Percentiles rank a stretch among this genome's conserved stretches.
Conservation (phyloP, 164 flowering plant genomes). For the Stephania japonica region DNA sequence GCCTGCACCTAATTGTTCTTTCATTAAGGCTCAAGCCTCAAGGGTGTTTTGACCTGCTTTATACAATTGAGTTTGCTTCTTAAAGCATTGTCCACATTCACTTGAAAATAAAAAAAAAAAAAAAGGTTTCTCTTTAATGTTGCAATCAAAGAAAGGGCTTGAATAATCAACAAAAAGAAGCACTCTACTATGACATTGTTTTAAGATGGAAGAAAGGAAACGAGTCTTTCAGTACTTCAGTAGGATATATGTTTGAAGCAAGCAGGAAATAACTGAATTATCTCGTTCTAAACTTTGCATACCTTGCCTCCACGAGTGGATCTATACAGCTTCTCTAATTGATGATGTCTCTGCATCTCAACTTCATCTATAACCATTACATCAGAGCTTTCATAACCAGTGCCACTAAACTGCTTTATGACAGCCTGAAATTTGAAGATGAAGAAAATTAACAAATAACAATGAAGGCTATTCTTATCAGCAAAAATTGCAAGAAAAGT, state of each 20-base stretch:
- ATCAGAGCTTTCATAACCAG: constrained; percentile 86
- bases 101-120: too few relatives aligned
- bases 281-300: constrained; percentile 3
- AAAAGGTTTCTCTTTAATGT: too few relatives aligned
- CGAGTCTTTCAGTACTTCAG: too few relatives aligned
- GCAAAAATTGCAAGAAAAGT: not conserved
- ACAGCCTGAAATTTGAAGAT: constrained; percentile 55
- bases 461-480: not conserved
- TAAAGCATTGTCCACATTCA: too few relatives aligned
- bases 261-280: not conserved
- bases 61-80: too few relatives aligned
- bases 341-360: constrained; percentile 91
- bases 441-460: not conserved
- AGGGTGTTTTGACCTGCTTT: too few relatives aligned
- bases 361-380: constrained; percentile 84
- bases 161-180: too few relatives aligned
- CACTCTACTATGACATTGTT: too few relatives aligned
- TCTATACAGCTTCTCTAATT: constrained; percentile 80
- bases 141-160: too few relatives aligned
- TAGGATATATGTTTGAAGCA: not conserved
- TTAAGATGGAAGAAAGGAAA: too few relatives aligned
- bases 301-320: constrained; percentile 88
- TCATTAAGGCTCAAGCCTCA: too few relatives aligned
- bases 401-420: constrained; percentile 77
- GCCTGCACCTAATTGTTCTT: too few relatives aligned